Conservation (phyloP, 257 asterid genomes). For the Solanum neorickii region DNA sequence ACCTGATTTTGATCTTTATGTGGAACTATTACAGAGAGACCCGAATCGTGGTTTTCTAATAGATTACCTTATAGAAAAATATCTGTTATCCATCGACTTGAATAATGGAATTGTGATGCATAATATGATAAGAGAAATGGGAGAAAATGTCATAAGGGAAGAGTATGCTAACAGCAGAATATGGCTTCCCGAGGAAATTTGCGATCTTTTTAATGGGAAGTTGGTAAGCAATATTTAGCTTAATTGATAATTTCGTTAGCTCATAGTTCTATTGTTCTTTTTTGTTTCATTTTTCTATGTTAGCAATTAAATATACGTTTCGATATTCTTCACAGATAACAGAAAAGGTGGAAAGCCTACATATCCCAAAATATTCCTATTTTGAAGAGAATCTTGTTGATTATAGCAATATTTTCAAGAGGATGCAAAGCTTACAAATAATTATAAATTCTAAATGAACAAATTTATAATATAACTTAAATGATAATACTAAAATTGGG, state of each 20-base stretch:
- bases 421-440: not conserved
- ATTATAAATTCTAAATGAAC: not conserved
- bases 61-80: not conserved
- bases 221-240: not conserved
- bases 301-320: no score
- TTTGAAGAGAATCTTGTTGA: not conserved
- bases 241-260: not conserved
- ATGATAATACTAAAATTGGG: no score
- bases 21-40: no score
- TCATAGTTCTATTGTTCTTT: not conserved
- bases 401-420: not conserved
- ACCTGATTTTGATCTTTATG: no score
- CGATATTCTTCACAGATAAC: not conserved
- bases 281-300: not conserved
- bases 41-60: no score
- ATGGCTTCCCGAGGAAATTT: not conserved
- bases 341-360: not conserved
- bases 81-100: not conserved
- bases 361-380: no score
- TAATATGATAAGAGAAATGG: not conserved
- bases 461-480: no score
- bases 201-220: not conserved
- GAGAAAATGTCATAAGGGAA: not conserved
- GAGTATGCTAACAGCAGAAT: not conserved
- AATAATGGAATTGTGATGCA: not conserved